Base-by-base conservation (phyloP, 2,329 filamentous ascomycete genomes). In the Hypocrella siamensis region DNA sequence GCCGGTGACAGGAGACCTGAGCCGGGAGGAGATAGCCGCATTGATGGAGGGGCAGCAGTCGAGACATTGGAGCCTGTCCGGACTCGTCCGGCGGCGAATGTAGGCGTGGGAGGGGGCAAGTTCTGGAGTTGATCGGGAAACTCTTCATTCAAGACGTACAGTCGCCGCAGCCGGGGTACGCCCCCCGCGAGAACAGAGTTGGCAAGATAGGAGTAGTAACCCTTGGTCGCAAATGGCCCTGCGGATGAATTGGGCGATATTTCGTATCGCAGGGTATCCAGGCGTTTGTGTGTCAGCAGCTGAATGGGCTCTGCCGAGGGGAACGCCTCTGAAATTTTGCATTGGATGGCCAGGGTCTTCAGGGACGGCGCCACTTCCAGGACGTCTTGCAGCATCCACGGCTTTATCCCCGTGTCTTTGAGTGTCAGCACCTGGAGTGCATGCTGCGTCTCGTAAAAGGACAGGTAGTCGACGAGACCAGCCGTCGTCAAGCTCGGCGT, bases 161-260 rank as follows among this genome's bases (percentile, higher is more conserved):
- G 68, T 16, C 76, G 70, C 22, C 67, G 67, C 7, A 96, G 65
- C 22, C 67, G 70, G 1, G 85, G 84, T 6, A 96, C 65, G 6
- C 73, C 70, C 38, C 78, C 79, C 12, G 74, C 69, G 37, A 90
- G 71, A 19, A 96, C 70, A 0, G 83, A 93, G n/a, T 70, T 70
- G 17, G 83, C 76, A 15, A 96, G 70, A 53, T 93, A 93, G 38
- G 73, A 70, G 54, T 94, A 93, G 58, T 93, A 92, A 14, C 67
- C 67, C 8, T 61, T 54, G 1, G 67, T 67, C 7, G 63, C 57
- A 37, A 72, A 79, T 9, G 75, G 64, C 16, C 73, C 70, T 1
- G 70, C 58, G 4, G 61, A 52, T 0, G 70, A 57, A 8, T 61
- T 61, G 3, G 73, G 66, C 9, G 72, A 78, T 48, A 96, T 81